Evolutionary conservation across 2,329 filamentous ascomycete species (phyloP).

Genomic region (Epichloe gansuensis): DNA sequence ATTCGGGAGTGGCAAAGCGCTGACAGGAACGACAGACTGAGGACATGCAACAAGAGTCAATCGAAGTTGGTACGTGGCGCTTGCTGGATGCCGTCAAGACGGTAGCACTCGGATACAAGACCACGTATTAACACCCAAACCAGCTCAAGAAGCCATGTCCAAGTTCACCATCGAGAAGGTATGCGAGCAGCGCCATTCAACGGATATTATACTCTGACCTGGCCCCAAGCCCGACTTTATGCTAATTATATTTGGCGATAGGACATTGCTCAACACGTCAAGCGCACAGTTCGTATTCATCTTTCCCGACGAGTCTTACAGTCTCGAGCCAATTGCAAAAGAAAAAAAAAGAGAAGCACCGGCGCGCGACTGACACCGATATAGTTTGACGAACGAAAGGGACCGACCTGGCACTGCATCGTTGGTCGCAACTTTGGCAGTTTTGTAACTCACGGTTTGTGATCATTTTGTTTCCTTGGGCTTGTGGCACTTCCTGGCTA

Average conservation of each 20-base stretch:
- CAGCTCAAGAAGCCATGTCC: constrained; percentile 51
- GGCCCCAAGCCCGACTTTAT: not conserved
- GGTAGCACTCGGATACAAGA: not conserved
- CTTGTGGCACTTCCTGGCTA: too few relatives aligned
- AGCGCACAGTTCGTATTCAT: constrained; percentile 59
- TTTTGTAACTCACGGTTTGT: constrained; percentile 90
- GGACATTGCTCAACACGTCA: constrained; percentile 95
- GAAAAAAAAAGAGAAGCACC: too few relatives aligned
- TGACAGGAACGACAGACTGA: constrained; percentile 55
- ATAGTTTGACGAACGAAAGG: constrained; percentile 93
- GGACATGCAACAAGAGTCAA: constrained; percentile 90
- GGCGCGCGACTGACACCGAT: not conserved
- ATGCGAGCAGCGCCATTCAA: constrained; percentile 7
- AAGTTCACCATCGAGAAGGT: constrained; percentile 54
- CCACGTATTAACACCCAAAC: not conserved
- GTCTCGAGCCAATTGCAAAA: not conserved
- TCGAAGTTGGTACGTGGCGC: constrained; percentile 72
- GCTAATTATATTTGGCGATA: constrained; percentile 25
- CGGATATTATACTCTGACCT: not conserved
- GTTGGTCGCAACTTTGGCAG: constrained; percentile 98
- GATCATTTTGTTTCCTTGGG: not conserved
- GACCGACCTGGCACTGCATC: constrained; percentile 98
- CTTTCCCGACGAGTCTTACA: not conserved
- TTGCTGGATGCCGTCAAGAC: not conserved
- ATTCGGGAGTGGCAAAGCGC: constrained; percentile 6